Conservation (phyloP, 2,329 filamentous ascomycete genomes). For the Aureobasidium sp. region DNA sequence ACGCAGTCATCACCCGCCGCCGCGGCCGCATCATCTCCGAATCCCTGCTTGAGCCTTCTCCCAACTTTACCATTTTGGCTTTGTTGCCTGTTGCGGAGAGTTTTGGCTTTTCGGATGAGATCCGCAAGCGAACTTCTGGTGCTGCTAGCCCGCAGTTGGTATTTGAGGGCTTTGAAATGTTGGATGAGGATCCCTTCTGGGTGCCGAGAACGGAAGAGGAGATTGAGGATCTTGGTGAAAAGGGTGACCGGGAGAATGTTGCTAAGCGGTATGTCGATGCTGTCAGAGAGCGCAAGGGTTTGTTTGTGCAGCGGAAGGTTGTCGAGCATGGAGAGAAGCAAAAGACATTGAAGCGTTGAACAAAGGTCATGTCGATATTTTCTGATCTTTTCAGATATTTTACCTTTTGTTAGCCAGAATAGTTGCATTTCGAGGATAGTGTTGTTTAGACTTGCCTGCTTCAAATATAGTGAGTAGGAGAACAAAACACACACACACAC, state of each 20-base stretch:
- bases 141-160: constrained; percentile 88
- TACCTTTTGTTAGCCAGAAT: background rate
- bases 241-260: constrained; percentile 90
- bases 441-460: no score
- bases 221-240: constrained; percentile 87
- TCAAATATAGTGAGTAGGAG: no score
- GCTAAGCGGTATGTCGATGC: constrained; percentile 93
- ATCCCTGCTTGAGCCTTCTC: constrained; percentile 86
- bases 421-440: no score
- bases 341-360: constrained; percentile 60
- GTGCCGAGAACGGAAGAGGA: constrained; percentile 95
- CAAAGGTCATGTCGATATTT: no score
- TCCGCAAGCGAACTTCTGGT: constrained; percentile 86
- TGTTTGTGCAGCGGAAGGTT: constrained; percentile 65
- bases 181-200: constrained; percentile 97
- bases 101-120: constrained; percentile 94
- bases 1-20: constrained; percentile 93
- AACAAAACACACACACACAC: no score
- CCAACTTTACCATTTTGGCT: constrained; percentile 90
- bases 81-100: constrained; percentile 87
- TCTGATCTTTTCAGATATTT: background rate
- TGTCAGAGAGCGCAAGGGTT: constrained; percentile 77
- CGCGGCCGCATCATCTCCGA: constrained; percentile 85
- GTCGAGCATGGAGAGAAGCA: constrained; percentile 91
- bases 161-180: constrained; percentile 84